Percentiles rank a stretch among this genome's conserved stretches.
These are phyloP conservation scores for Torulaspora indica DNA, from an alignment of 805 yeast genomes.

Conservation along the genomic window DNA sequence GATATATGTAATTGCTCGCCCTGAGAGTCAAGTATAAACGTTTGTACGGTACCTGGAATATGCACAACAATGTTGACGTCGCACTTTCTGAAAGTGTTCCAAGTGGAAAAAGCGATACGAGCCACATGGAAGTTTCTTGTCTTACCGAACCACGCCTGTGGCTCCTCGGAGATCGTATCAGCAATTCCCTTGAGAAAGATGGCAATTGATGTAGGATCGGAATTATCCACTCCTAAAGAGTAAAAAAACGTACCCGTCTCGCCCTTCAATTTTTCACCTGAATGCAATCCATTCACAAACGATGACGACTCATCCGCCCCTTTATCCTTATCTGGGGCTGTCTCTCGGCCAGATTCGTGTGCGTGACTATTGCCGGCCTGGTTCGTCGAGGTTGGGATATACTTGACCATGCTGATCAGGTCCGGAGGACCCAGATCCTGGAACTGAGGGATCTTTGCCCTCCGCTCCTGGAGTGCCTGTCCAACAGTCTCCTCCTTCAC, in stretches of 20 bases:
- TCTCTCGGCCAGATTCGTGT: constrained; percentile 6
- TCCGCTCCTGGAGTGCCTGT: constrained; percentile 58
- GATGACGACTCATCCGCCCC: constrained; percentile 18
- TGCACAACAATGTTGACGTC: constrained; percentile 71
- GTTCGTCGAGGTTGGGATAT: constrained; percentile 26
- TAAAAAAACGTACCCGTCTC: constrained; percentile 69
- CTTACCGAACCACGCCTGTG: constrained; percentile 80
- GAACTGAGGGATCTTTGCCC: constrained; percentile 53
- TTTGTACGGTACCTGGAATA: constrained; percentile 69
- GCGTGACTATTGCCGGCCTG: constrained; percentile 6
- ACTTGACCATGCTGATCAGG: constrained; percentile 41
- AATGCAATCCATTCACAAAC: constrained; percentile 25
- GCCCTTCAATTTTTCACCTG: constrained; percentile 40
- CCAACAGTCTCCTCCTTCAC: constrained; percentile 57
- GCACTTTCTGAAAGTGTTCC: constrained; percentile 54
- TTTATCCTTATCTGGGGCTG: neutral
- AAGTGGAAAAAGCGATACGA: constrained; percentile 64
- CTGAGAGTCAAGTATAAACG: constrained; percentile 35
- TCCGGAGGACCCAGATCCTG: constrained; percentile 72
- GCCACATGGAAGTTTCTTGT: constrained; percentile 63
- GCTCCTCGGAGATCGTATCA: constrained; percentile 53
- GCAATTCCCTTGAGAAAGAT: constrained; percentile 67
- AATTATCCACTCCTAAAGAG: constrained; percentile 70
- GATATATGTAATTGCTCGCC: constrained; percentile 29
- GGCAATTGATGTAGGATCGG: constrained; percentile 72